Conservation (phyloP, 192 early-diverging fungal genomes). For the Coemansia sp. region DNA sequence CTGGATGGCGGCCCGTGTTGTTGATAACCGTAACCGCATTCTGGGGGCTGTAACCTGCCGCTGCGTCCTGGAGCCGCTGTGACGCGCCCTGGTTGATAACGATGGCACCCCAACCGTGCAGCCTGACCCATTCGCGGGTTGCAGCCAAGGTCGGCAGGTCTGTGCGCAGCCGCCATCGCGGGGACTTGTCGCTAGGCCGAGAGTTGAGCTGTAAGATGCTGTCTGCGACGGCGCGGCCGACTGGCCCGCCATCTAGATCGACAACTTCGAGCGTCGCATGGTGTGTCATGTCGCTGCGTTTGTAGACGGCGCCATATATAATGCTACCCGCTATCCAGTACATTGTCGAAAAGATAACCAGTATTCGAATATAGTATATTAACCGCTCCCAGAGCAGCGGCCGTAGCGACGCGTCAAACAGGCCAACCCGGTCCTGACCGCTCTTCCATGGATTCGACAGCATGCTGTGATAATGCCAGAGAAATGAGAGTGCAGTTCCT, state of each 20-base stretch:
- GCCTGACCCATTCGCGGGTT: slow-evolving; percentile 12
- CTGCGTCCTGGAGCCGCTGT: slow-evolving; percentile 5
- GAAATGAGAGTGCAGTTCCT: too few species aligned
- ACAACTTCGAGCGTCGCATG: slow-evolving; percentile 1
- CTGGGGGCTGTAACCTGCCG: slow-evolving; percentile 1
- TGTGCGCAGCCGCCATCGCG: slow-evolving; percentile 4
- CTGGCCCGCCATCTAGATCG: slow-evolving; percentile 13
- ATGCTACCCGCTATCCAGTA: slow-evolving; percentile 13
- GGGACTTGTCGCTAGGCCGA: neutral
- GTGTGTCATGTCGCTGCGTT: slow-evolving; percentile 5
- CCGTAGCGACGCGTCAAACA: neutral
- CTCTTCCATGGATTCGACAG: too few species aligned
- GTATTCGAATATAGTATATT: slow-evolving; percentile 21
- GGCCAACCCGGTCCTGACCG: neutral
- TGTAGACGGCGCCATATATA: slow-evolving; percentile 20
- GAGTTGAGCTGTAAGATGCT: neutral
- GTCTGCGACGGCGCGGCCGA: slow-evolving; percentile 12
- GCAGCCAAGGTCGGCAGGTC: neutral
- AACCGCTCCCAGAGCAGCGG: neutral
- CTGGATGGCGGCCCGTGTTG: slow-evolving; percentile 15
- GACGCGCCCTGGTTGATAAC: slow-evolving; percentile 18
- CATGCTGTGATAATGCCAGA: too few species aligned
- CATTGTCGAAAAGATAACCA: slow-evolving; percentile 3
- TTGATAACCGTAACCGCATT: slow-evolving; percentile 7
- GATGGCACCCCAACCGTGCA: slow-evolving; percentile 26